Conservation (phyloP, 805 yeast genomes). For the Ogataea populi-albae region DNA sequence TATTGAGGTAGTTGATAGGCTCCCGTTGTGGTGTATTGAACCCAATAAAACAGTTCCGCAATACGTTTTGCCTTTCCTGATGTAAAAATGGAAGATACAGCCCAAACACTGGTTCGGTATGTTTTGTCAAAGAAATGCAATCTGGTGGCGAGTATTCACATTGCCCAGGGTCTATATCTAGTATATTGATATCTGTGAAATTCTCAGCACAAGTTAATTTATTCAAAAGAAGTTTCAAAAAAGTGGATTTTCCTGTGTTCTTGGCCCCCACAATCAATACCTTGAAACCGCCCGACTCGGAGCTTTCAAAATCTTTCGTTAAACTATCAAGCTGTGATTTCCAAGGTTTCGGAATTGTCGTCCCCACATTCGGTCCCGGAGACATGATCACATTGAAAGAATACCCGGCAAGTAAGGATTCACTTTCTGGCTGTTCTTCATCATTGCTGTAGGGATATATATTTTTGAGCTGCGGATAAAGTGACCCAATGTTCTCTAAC, state of each 20-base stretch:
- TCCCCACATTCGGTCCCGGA: slow-evolving; percentile 28
- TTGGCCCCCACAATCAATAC: slow-evolving; percentile 60
- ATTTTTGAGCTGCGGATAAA: slow-evolving; percentile 45
- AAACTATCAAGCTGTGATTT: slow-evolving; percentile 14
- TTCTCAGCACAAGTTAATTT: slow-evolving; percentile 32
- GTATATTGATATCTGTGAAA: slow-evolving; percentile 37
- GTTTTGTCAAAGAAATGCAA: slow-evolving; percentile 52
- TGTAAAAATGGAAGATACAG: slow-evolving; percentile 33
- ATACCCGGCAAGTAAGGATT: slow-evolving; percentile 29
- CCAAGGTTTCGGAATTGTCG: slow-evolving; percentile 29
- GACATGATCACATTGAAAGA: slow-evolving; percentile 37
- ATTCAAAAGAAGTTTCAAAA: slow-evolving; percentile 54
- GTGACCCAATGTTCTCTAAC: slow-evolving; percentile 39
- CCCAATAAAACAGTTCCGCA: slow-evolving; percentile 49
- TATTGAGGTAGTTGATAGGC: slow-evolving; percentile 52
- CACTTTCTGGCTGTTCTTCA: slow-evolving; percentile 21
- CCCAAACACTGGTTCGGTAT: slow-evolving; percentile 38
- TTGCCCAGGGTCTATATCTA: slow-evolving; percentile 90
- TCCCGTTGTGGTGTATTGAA: slow-evolving; percentile 64
- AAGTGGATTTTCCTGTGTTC: slow-evolving; percentile 80
- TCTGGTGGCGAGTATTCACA: slow-evolving; percentile 76
- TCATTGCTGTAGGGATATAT: slow-evolving; percentile 35
- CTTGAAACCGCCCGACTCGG: slow-evolving; percentile 8
- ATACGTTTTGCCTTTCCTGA: slow-evolving; percentile 30
- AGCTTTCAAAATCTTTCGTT: slow-evolving; percentile 8